Percentiles rank a stretch among this genome's conserved stretches.
Conservation (phyloP, 805 yeast species). For the Kockiozyma suomiensis region DNA sequence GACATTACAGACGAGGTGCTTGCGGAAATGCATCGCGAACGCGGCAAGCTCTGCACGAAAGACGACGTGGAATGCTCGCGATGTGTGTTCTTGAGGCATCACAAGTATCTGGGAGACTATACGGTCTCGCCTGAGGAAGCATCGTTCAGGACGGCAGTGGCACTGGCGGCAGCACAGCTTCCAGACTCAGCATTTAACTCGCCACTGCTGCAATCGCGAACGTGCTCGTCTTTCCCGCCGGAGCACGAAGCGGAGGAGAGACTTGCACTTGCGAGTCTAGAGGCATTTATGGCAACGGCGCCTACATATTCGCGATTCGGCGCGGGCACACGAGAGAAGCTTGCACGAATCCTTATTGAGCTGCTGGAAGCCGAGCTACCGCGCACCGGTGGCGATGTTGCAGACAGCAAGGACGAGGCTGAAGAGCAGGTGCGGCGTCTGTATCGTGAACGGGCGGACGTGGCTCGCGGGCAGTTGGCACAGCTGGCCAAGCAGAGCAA, state of each 20-base stretch:
- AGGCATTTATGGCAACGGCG: constrained; percentile 11
- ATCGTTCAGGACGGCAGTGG: constrained; percentile 77
- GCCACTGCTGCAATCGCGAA: not conserved
- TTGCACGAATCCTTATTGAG: not conserved
- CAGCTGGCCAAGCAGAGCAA: not conserved
- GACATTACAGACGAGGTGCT: constrained; percentile 58
- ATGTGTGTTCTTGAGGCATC: constrained; percentile 50
- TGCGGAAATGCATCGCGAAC: constrained; percentile 41
- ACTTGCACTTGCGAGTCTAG: constrained; percentile 9
- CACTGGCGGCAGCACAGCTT: constrained; percentile 53
- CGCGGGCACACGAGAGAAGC: not conserved
- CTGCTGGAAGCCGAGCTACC: not conserved
- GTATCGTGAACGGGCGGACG: constrained; percentile 37
- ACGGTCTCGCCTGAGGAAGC: constrained; percentile 54
- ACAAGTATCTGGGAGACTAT: constrained; percentile 73
- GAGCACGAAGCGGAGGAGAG: not conserved
- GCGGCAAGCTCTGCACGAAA: not conserved
- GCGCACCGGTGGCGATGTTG: not conserved
- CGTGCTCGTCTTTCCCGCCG: not conserved
- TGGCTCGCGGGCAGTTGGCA: too few species aligned
- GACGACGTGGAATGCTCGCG: not conserved
- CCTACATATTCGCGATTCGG: constrained; percentile 5
- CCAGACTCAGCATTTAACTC: constrained; percentile 17
- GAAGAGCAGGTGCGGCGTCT: constrained; percentile 6
- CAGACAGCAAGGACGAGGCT: not conserved